Evolutionary conservation across 192 early-diverging fungal species (phyloP), one percentile per base, ranked within the genome.

Genomic region (Gigaspora rosea): DNA sequence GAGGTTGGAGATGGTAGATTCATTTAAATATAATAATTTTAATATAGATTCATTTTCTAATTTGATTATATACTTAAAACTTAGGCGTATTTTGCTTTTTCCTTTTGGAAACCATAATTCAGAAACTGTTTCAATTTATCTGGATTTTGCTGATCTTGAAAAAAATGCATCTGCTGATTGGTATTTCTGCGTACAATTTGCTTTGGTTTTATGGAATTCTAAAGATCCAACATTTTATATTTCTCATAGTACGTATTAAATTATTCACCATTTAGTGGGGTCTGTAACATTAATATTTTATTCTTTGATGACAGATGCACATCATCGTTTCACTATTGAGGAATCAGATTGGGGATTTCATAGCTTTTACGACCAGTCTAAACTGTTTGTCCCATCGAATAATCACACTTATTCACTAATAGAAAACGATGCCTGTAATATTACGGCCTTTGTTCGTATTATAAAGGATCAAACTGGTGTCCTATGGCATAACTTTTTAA

Each of bases 301-400:
- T 51, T 51, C 50, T 51, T 2, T 51, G 22, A 35, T 36, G 58
- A 49, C 66, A 87, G 82, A 66, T 77, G 88, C 95, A 8, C 84
- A 91, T 48, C 96, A 98, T 82, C 87, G 97, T 65, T 98, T 94
- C 79, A 90, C 81, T 54, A 82, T 87, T 12, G 87, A 91, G 6
- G 95, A 95, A 77, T 79, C 89, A 2, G 97, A 99, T 81, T 99
- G 96, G 97, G 97, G 97, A 1, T 99, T 98, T 81, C 95, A 92
- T 47, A 86, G 86, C 20, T 91, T 96, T 75, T 81, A 91, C 33
- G 86, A 91, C 32, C 64, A 90, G 15, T 82, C 86, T 15, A 72
- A 78, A 72, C 61, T 93, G 54, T 76, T 73, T 64, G 65, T 74
- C 2, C 66, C 81, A 12, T 77, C 58, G 35, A 85, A 85, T 33